Evolutionary conservation across 352 stramenopile genomes (phyloP).

Genomic region (Pythium oligandrum): DNA sequence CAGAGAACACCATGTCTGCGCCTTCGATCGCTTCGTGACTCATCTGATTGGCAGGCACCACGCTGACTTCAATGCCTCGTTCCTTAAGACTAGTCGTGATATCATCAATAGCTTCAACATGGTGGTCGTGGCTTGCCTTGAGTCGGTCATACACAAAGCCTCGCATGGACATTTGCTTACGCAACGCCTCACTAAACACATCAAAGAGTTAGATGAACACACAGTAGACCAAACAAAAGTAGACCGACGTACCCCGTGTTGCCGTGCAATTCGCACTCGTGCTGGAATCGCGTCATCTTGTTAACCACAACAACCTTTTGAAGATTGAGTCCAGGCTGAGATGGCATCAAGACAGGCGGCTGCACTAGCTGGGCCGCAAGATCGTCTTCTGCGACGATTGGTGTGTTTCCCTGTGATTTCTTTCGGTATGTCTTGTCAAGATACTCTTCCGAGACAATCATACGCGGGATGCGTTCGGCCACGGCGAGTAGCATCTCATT

Average conservation of each 20-base stretch:
- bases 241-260: slow-evolving; percentile 57
- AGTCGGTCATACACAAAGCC: slow-evolving; percentile 85
- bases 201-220: slow-evolving; percentile 9
- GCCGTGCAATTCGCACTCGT: slow-evolving; percentile 76
- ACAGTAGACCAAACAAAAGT: slow-evolving; percentile 4
- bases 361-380: slow-evolving; percentile 5
- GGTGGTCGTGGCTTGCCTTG: slow-evolving; percentile 83
- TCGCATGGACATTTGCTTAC: slow-evolving; percentile 89
- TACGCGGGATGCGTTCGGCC: slow-evolving; percentile 74
- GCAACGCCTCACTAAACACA: slow-evolving; percentile 60
- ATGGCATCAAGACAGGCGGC: slow-evolving; percentile 39
- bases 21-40: slow-evolving; percentile 72
- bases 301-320: slow-evolving; percentile 86
- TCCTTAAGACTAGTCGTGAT: slow-evolving; percentile 77
- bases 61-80: slow-evolving; percentile 55
- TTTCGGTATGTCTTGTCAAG: slow-evolving; percentile 81
- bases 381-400: slow-evolving; percentile 13
- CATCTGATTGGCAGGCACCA: slow-evolving; percentile 76
- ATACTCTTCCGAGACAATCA: slow-evolving; percentile 89
- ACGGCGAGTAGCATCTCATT: slow-evolving; percentile 85
- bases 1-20: slow-evolving; percentile 85
- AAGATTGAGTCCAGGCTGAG: slow-evolving; percentile 47
- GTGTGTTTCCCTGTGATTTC: slow-evolving; percentile 1
- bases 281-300: slow-evolving; percentile 86
- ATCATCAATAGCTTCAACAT: slow-evolving; percentile 81